Percentiles rank a stretch among this genome's conserved stretches.
Conservation (phyloP, 176 grass and related monocot genomes). For the Lolium rigidum region DNA sequence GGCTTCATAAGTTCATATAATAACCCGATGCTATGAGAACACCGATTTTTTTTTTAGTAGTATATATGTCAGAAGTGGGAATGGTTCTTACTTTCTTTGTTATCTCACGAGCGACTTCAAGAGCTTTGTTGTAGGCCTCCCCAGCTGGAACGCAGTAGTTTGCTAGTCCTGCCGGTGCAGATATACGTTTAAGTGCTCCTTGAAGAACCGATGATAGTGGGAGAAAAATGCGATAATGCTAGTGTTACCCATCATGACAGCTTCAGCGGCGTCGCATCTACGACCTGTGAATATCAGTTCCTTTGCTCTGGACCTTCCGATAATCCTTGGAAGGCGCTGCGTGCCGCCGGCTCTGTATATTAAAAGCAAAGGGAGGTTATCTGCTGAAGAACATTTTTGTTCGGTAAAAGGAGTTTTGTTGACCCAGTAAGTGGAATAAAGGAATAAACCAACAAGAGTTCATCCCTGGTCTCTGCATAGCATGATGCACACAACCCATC, state of each 20-base stretch:
- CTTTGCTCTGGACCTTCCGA: constrained; percentile 76
- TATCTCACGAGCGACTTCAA: constrained; percentile 71
- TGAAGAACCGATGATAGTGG: not conserved
- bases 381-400: not conserved
- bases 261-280: constrained; percentile 65
- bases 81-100: constrained; percentile 61
- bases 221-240: constrained; percentile 7
- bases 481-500: no score
- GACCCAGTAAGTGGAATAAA: no score
- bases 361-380: constrained; percentile 17
- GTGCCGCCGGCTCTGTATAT: constrained; percentile 74
- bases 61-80: not conserved
- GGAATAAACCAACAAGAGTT: no score
- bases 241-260: constrained; percentile 65
- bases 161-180: constrained; percentile 50
- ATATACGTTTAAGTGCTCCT: not conserved
- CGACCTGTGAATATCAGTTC: constrained; percentile 80
- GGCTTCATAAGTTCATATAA: not conserved
- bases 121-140: constrained; percentile 64
- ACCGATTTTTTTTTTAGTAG: not conserved
- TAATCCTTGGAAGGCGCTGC: constrained; percentile 82
- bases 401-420: not conserved
- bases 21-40: not conserved
- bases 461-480: no score
- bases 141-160: constrained; percentile 81